These are phyloP conservation scores for Podochytrium sp. DNA, from an alignment of 192 early-diverging fungal species.

Conservation along the genomic window DNA sequence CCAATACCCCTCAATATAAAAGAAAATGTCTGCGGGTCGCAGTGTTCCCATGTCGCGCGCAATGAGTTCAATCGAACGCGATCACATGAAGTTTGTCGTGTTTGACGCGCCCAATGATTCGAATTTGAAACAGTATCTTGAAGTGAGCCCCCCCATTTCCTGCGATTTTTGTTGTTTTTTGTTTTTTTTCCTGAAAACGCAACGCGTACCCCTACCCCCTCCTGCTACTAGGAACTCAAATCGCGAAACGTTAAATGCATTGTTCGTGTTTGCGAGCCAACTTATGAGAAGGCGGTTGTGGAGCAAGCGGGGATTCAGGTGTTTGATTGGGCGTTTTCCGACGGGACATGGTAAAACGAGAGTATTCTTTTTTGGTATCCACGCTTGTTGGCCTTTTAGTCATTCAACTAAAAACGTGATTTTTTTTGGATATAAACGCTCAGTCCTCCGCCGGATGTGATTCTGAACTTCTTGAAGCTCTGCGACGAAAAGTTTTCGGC, in stretches of 20 bases:
- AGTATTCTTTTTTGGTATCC: too few relatives aligned
- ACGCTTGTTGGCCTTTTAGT: conserved; percentile 48
- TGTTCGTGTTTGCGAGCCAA: conserved; percentile 90
- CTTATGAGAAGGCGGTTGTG: conserved; percentile 69
- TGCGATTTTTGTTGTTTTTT: conserved; percentile 12
- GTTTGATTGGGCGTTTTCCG: conserved; percentile 90
- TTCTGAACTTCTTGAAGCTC: conserved; percentile 66
- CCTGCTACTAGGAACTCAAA: conserved; percentile 59
- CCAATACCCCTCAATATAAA: not conserved
- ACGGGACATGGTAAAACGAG: conserved; percentile 74
- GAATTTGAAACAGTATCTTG: conserved; percentile 75
- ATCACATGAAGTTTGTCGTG: conserved; percentile 81
- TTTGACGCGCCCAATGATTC: conserved; percentile 90
- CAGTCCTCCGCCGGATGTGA: conserved; percentile 39
- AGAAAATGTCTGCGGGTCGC: not conserved
- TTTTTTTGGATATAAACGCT: too few relatives aligned
- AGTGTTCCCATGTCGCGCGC: conserved; percentile 57
- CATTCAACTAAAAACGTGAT: conserved; percentile 32
- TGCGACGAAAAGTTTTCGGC: conserved; percentile 59
- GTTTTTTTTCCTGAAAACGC: not conserved
- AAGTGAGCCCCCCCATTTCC: conserved; percentile 27
- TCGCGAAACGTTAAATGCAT: conserved; percentile 80
- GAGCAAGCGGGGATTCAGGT: conserved; percentile 68
- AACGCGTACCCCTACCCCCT: too few relatives aligned
- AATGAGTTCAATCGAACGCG: conserved; percentile 66